Evolutionary conservation across 2,329 filamentous ascomycete species (phyloP).

Genomic region (Colletotrichum musae): DNA sequence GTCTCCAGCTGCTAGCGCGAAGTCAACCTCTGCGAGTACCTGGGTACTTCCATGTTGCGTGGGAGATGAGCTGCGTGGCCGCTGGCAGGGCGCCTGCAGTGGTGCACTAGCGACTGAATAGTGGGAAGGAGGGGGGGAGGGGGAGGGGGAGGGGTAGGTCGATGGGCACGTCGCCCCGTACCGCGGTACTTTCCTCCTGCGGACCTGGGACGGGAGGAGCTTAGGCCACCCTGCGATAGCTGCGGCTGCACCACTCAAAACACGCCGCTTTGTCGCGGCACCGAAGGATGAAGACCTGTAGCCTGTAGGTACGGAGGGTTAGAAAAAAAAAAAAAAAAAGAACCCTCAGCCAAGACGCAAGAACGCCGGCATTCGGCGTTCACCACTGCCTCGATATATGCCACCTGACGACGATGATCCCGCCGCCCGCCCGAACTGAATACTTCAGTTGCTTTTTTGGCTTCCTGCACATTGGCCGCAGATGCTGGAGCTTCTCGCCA

Average conservation of each 20-base stretch:
- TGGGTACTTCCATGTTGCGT: conserved; percentile 15
- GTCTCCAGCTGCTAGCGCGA: conserved; percentile 39
- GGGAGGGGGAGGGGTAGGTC: conserved; percentile 23
- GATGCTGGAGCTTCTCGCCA: too few relatives aligned
- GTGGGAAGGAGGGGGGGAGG: conserved; percentile 3
- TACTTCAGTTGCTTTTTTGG: too few relatives aligned
- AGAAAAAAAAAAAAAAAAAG: background rate
- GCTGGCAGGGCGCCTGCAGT: conserved; percentile 11
- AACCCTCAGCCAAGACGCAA: background rate
- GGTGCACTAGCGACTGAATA: background rate
- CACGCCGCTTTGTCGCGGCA: conserved; percentile 38
- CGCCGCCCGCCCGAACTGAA: background rate
- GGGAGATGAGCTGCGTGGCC: conserved; percentile 13
- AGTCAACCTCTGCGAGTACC: conserved; percentile 25
- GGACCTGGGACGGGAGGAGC: conserved; percentile 23
- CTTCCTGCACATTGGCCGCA: too few relatives aligned
- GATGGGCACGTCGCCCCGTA: background rate
- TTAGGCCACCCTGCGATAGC: conserved; percentile 34
- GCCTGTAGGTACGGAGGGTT: background rate
- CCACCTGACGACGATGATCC: conserved; percentile 21
- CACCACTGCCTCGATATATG: background rate
- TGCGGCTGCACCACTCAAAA: conserved; percentile 31
- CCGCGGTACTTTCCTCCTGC: conserved; percentile 20
- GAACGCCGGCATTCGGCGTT: conserved; percentile 34
- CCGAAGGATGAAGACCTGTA: background rate